Evolutionary conservation across 192 early-diverging fungal genomes (phyloP).

Genomic region (Dimargaris xerosporica): DNA sequence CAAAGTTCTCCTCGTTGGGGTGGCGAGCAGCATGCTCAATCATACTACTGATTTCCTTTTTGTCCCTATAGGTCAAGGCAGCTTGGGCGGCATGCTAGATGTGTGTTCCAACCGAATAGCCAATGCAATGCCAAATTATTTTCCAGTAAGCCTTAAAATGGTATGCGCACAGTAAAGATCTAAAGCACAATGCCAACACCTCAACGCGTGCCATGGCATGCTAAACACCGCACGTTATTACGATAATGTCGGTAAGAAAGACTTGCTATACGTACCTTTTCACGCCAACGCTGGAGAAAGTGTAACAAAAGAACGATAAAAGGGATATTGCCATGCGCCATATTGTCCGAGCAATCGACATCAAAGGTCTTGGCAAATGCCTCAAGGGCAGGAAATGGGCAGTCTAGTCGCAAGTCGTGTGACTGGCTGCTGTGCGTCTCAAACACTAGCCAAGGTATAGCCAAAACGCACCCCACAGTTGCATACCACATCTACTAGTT

Average conservation of each 20-base stretch:
- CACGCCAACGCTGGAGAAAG: conserved; percentile 59
- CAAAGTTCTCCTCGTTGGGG: conserved; percentile 75
- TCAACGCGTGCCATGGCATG: too few species aligned
- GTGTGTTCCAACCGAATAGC: too few species aligned
- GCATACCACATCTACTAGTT: too few species aligned
- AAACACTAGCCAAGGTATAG: conserved; percentile 39
- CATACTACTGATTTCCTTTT: conserved; percentile 45
- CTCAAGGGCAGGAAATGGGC: conserved; percentile 59
- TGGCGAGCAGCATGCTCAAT: conserved; percentile 39
- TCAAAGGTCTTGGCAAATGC: conserved; percentile 48
- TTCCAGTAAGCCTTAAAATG: too few species aligned
- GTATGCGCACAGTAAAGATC: too few species aligned
- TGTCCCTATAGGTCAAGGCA: conserved; percentile 41
- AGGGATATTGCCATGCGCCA: conserved; percentile 69
- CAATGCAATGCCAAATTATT: too few species aligned
- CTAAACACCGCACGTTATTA: too few species aligned
- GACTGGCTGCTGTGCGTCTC: conserved; percentile 74
- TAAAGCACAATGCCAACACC: too few species aligned
- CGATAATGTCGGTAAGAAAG: too few species aligned
- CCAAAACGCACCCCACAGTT: too few species aligned
- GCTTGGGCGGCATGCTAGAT: conserved; percentile 19
- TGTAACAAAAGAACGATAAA: conserved; percentile 69
- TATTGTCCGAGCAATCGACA: conserved; percentile 42
- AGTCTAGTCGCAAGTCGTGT: conserved; percentile 67
- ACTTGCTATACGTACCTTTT: conserved; percentile 21